Conservation (phyloP, 2,329 filamentous ascomycete genomes). For the Chrysoporthe puriensis region DNA sequence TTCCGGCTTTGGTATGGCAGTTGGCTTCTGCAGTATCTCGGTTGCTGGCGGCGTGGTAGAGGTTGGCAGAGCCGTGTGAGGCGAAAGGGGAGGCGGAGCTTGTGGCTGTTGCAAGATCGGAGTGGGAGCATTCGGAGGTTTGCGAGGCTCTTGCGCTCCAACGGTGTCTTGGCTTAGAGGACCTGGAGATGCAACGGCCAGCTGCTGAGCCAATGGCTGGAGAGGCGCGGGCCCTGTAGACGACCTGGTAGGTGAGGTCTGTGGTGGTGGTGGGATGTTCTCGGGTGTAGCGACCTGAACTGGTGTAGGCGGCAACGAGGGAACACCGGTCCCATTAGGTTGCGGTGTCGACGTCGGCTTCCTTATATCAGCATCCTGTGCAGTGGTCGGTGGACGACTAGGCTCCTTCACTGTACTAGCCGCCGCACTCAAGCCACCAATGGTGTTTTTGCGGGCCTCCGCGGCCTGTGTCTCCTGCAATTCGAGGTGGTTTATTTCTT, state of each 20-base stretch:
- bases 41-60: conserved; percentile 34
- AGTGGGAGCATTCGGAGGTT: conserved; percentile 24
- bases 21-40: conserved; percentile 41
- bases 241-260: conserved; percentile 15
- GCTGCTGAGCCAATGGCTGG: conserved; percentile 21
- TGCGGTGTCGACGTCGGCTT: conserved; percentile 14
- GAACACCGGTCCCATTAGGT: conserved; percentile 27
- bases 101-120: conserved; percentile 47
- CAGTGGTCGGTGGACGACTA: conserved; percentile 22
- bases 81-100: conserved; percentile 37
- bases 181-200: conserved; percentile 10
- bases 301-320: conserved; percentile 19
- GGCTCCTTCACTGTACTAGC: conserved; percentile 5
- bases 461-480: conserved; percentile 40
- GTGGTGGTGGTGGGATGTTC: conserved; percentile 13
- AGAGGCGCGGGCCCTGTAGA: conserved; percentile 15
- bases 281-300: conserved; percentile 17
- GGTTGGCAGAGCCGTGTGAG: conserved; percentile 34
- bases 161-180: conserved; percentile 9
- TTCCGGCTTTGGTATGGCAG: conserved; percentile 37
- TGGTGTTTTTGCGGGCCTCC: conserved; percentile 28
- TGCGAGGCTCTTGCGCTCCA: conserved; percentile 18
- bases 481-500: conserved; percentile 72
- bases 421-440: conserved; percentile 19
- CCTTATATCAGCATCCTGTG: conserved; percentile 13